phyloP scores from a whole-genome alignment of 2,329 filamentous ascomycete genomes.

The Aschersonia sp. region DNA sequence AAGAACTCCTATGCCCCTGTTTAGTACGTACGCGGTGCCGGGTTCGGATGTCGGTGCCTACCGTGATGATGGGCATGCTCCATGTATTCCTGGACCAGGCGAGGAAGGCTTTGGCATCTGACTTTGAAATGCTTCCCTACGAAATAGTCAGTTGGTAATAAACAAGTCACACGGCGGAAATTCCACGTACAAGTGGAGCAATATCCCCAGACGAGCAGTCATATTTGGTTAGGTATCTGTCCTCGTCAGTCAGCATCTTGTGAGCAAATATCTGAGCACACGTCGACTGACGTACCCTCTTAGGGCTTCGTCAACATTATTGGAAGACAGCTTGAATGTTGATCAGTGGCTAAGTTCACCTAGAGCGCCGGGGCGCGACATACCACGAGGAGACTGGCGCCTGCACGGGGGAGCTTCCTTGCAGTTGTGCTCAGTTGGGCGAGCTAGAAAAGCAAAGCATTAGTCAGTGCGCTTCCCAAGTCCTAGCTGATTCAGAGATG shows the following conservation, averaged over 20 bases:
- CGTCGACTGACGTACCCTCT: not conserved
- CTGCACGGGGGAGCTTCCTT: slow-evolving; percentile 31
- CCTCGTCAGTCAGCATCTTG: slow-evolving; percentile 19
- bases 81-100: slow-evolving; percentile 40
- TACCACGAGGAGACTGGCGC: slow-evolving; percentile 42
- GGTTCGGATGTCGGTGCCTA: not conserved
- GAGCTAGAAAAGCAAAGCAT: slow-evolving; percentile 21
- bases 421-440: slow-evolving; percentile 47
- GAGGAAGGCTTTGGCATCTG: slow-evolving; percentile 52
- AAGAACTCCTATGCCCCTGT: slow-evolving; percentile 35
- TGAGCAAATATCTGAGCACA: no score
- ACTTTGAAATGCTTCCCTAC: slow-evolving; percentile 34
- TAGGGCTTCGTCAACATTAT: slow-evolving; percentile 37
- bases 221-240: slow-evolving; percentile 37
- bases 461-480: no score
- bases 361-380: not conserved
- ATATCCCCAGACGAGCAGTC: slow-evolving; percentile 41
- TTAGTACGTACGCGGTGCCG: not conserved
- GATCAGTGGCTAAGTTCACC: no score
- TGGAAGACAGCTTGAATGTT: slow-evolving; percentile 29
- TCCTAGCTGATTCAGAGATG: no score
- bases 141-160: not conserved
- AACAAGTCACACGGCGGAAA: not conserved
- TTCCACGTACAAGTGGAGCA: slow-evolving; percentile 30
- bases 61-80: slow-evolving; percentile 42